Conservation (phyloP, 305 asterid species). For the Ilex paraguariensis region DNA sequence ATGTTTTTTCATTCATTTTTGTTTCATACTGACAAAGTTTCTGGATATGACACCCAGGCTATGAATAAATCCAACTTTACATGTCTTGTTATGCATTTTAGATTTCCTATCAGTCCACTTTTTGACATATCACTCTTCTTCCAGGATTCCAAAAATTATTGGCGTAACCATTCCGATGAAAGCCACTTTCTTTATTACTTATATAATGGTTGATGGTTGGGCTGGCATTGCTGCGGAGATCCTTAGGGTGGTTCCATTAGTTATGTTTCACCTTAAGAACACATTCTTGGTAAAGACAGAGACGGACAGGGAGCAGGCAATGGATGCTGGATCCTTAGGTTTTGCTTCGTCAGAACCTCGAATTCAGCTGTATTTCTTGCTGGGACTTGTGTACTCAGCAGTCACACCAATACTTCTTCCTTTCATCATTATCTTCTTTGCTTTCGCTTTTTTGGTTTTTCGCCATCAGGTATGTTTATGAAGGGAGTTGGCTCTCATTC, state of each 20-base stretch:
- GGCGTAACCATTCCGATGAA: constrained; percentile 91
- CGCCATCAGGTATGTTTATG: constrained; percentile 77
- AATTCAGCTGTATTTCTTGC: constrained; percentile 77
- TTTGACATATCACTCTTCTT: constrained; percentile 5
- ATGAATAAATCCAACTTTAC: too few species aligned
- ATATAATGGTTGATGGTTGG: constrained; percentile 98
- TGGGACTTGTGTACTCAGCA: constrained; percentile 78
- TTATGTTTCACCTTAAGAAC: constrained; percentile 70
- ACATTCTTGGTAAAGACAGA: constrained; percentile 90
- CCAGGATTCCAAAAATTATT: constrained; percentile 79
- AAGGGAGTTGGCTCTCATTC: not conserved
- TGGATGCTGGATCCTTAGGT: constrained; percentile 76
- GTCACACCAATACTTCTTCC: constrained; percentile 86
- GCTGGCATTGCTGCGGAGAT: constrained; percentile 92
- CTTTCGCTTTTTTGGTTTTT: constrained; percentile 71
- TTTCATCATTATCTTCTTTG: constrained; percentile 84
- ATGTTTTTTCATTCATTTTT: too few species aligned
- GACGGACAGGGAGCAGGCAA: constrained; percentile 75
- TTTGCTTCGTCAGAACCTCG: constrained; percentile 75
- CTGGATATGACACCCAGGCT: not conserved
- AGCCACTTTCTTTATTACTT: constrained; percentile 93
- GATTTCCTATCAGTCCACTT: too few species aligned
- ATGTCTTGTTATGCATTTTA: too few species aligned
- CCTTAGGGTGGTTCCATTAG: constrained; percentile 62
- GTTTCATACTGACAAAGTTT: not conserved